Evolutionary conservation across 2,329 filamentous ascomycete genomes (phyloP).

Genomic region (Talaromyces verruculosus): DNA sequence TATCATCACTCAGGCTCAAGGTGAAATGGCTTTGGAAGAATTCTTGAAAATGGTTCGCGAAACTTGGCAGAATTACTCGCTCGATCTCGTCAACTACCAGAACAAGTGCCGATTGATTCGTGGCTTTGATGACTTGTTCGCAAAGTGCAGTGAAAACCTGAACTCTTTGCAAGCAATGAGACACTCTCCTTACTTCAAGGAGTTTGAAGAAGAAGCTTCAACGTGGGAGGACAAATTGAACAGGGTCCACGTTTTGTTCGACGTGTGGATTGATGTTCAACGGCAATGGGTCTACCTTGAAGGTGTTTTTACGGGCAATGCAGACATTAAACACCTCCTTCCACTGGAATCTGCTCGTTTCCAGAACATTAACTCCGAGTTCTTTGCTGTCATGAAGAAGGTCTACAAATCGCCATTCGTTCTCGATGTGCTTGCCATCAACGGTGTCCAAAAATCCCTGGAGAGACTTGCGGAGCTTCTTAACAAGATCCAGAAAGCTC

Average conservation of each 20-base stretch:
- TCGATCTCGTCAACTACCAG: constrained; percentile 95
- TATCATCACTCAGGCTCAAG: constrained; percentile 92
- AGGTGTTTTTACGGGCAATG: constrained; percentile 97
- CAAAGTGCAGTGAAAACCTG: constrained; percentile 96
- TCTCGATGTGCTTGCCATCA: constrained; percentile 91
- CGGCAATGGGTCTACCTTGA: constrained; percentile 99
- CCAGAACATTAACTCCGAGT: constrained; percentile 99
- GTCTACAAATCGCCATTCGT: constrained; percentile 96
- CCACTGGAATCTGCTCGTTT: constrained; percentile 96
- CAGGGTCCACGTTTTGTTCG: constrained; percentile 93
- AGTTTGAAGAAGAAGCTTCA: constrained; percentile 96
- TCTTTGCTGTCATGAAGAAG: constrained; percentile 99
- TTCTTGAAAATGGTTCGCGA: constrained; percentile 96
- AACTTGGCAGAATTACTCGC: constrained; percentile 90
- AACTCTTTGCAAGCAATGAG: constrained; percentile 98
- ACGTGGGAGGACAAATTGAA: constrained; percentile 98
- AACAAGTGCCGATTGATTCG: constrained; percentile 97
- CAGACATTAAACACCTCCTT: constrained; percentile 95
- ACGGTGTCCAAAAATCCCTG: constrained; percentile 91
- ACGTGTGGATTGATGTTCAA: constrained; percentile 99
- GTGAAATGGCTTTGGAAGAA: constrained; percentile 97
- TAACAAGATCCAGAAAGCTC: constrained; percentile 98
- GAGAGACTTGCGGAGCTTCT: constrained; percentile 94
- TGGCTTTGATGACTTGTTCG: constrained; percentile 96
- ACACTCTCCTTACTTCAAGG: constrained; percentile 98